Evolutionary conservation across 345 rosid genomes (phyloP).

Genomic region (Lagerstroemia speciosa): DNA sequence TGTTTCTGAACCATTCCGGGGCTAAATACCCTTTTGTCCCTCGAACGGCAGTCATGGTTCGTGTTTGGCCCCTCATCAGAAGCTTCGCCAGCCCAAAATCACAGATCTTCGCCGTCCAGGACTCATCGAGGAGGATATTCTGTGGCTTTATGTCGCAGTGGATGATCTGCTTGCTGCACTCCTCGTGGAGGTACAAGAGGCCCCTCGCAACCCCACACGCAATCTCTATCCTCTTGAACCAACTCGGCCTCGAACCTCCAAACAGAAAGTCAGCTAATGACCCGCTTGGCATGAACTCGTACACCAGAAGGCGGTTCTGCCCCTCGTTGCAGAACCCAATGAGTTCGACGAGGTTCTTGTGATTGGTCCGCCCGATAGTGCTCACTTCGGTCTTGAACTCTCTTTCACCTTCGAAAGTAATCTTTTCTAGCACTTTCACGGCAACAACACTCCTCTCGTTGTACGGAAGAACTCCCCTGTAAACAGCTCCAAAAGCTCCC

Average conservation of each 20-base stretch:
- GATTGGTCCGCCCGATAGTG: conserved; percentile 25
- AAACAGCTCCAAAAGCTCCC: conserved; percentile 26
- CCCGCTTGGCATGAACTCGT: conserved; percentile 26
- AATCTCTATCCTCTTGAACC: conserved; percentile 18
- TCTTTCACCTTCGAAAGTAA: conserved; percentile 10
- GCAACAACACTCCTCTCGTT: conserved; percentile 5
- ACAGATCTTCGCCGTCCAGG: conserved; percentile 7
- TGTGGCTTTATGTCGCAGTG: conserved; percentile 14
- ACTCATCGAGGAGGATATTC: conserved; percentile 17
- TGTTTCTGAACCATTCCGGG: conserved; percentile 16
- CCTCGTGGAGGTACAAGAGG: conserved; percentile 21
- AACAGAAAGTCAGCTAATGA: conserved; percentile 16
- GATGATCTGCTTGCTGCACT: conserved; percentile 12
- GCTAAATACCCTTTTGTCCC: conserved; percentile 15
- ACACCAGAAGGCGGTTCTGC: conserved; percentile 16
- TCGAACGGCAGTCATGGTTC: conserved; percentile 1
- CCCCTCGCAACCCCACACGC: conserved; percentile 16
- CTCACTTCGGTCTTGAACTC: conserved; percentile 20
- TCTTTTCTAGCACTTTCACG: conserved; percentile 15
- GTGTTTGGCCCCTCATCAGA: conserved; percentile 5
- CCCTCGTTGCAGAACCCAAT: conserved; percentile 27
- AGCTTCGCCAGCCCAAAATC: conserved; percentile 18
- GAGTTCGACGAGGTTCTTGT: conserved; percentile 26
- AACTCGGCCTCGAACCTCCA: conserved; percentile 8
- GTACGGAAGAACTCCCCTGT: conserved; percentile 7